Conservation (phyloP, 108 stramenopile genomes). For the Phaeodactylum tricornutum region DNA sequence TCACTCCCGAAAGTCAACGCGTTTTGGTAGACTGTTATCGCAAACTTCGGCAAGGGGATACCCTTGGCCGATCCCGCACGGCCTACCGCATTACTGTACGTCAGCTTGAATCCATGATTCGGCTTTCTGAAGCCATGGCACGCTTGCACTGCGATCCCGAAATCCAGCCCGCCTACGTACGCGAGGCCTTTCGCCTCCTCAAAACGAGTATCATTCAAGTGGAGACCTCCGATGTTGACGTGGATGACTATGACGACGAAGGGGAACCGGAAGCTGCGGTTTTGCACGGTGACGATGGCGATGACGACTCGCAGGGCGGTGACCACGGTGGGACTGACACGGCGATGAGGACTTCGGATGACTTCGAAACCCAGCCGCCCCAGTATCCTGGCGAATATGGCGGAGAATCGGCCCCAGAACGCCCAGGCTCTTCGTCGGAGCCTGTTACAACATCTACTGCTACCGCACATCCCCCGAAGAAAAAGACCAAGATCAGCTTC, state of each 20-base stretch:
- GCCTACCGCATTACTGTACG: conserved; percentile 99
- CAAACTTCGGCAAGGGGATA: conserved; percentile 90
- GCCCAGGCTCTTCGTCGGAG: background rate
- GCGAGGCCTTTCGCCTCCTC: conserved; percentile 92
- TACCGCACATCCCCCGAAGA: conserved; percentile 44
- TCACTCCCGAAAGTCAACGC: conserved; percentile 73
- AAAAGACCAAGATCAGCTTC: conserved; percentile 90
- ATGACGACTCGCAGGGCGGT: conserved; percentile 15
- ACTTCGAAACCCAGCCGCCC: conserved; percentile 8
- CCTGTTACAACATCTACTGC: background rate
- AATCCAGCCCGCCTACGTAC: conserved; percentile 81
- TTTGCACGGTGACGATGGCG: conserved; percentile 19
- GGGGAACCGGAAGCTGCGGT: conserved; percentile 15
- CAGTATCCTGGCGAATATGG: conserved; percentile 37
- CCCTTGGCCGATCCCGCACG: conserved; percentile 83
- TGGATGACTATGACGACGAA: conserved; percentile 59
- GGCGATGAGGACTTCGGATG: background rate
- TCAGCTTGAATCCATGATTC: conserved; percentile 96
- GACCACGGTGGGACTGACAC: conserved; percentile 6
- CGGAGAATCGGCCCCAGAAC: conserved; percentile 6
- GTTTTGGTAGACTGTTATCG: conserved; percentile 96
- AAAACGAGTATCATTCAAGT: conserved; percentile 95
- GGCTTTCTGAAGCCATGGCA: conserved; percentile 94
- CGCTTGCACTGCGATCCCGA: conserved; percentile 85
- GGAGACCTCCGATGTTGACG: conserved; percentile 90